Evolutionary conservation across 2,329 filamentous ascomycete genomes (phyloP).

Genomic region (Cercospora sp.): DNA sequence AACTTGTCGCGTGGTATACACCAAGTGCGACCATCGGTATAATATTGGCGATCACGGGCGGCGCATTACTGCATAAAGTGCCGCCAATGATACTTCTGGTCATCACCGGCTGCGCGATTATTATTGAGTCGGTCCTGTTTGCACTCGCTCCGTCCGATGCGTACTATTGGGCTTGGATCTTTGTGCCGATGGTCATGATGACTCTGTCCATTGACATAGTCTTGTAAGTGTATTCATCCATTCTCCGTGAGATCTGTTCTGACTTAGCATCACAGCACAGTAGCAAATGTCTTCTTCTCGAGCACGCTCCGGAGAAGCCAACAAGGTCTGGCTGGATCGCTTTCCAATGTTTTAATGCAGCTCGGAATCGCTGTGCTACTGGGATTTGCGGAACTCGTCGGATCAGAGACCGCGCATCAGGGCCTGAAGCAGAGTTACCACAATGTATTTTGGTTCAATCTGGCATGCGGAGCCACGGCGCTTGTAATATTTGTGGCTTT

Average conservation of each 20-base stretch:
- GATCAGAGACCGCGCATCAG: constrained; percentile 48
- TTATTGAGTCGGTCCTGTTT: constrained; percentile 62
- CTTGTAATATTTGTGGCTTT: constrained; percentile 55
- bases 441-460: constrained; percentile 66
- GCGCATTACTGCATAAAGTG: constrained; percentile 66
- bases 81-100: constrained; percentile 63
- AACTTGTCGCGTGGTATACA: constrained; percentile 67
- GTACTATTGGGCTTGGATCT: constrained; percentile 72
- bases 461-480: constrained; percentile 55
- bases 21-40: constrained; percentile 69
- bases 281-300: constrained; percentile 73
- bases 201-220: constrained; percentile 75
- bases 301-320: constrained; percentile 65
- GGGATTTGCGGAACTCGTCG: constrained; percentile 66
- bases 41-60: constrained; percentile 62
- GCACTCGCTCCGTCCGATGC: constrained; percentile 59
- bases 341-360: constrained; percentile 70
- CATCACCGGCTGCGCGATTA: constrained; percentile 60
- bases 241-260: neutral
- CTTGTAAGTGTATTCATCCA: constrained; percentile 43
- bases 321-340: constrained; percentile 70
- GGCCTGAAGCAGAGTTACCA: constrained; percentile 59
- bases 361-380: constrained; percentile 71
- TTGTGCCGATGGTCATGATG: constrained; percentile 67
- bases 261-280: constrained; percentile 46